Evolutionary conservation across 2,329 filamentous ascomycete genomes (phyloP), one percentile per base, ranked within the genome.

Genomic region (Monosporascus sp.): DNA sequence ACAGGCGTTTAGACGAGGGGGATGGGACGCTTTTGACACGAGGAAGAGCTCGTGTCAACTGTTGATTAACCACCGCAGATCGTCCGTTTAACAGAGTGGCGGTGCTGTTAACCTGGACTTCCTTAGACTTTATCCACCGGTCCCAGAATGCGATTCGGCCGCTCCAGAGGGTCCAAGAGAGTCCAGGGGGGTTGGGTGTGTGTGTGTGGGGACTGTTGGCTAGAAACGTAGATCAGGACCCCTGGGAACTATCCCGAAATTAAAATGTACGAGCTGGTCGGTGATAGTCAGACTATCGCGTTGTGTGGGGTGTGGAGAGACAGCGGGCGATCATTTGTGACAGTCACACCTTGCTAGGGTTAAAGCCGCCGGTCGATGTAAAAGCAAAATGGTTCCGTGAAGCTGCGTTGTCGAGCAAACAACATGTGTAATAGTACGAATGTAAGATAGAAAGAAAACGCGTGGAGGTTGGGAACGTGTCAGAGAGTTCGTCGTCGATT

Each of bases 171-270:
- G 51, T 52, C 54, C 52, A 56, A 51, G 54, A 46, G 43, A 27
- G 43, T 25, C 43, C 22, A 46, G 24, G 43, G 43, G 43, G 43
- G 43, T 6, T 41, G 17, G 17, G 17, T 15, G 38, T 39, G 22
- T 25, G 24, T 20, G 43, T 46, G 43, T 52, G 51, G 47, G 47
- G 41, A 49, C 25, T 25, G 14, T 37, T 47, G 47, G 27, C 55
- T 46, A 55, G 52, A 52, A 52, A 54, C 48, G 55, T 57, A 48
- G 52, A 55, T 53, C 52, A 52, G 48, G 49, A 20, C 52, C 39
- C 44, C 17, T 47, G 45, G 18, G 45, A 31, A 18, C n/a, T 47
- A n/a, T 47, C 8, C 45, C 31, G 39, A 43, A 43, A 43, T 43
- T 43, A 39, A 43, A 35, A 14, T 35, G 31, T 35, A 35, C 39